These are phyloP conservation scores for Cylindrotheca closterium DNA, from an alignment of 108 stramenopile genomes.

Conservation along the genomic window DNA sequence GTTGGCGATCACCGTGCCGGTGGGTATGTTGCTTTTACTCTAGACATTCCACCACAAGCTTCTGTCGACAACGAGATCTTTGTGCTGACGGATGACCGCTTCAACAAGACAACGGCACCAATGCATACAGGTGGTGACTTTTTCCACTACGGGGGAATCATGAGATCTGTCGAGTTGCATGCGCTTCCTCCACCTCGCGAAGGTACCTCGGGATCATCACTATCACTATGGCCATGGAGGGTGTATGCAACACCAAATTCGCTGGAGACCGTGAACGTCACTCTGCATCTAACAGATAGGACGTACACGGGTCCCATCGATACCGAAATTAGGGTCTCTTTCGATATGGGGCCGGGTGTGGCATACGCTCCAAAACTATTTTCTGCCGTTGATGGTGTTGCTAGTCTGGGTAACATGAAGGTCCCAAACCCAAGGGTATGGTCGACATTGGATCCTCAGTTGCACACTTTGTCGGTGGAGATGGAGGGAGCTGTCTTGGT, in stretches of 20 bases:
- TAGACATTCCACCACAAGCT: slow-evolving; percentile 4
- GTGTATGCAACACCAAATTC: slow-evolving; percentile 1
- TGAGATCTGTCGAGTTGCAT: slow-evolving; percentile 21
- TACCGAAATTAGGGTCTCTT: not conserved
- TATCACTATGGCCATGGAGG: slow-evolving; percentile 7
- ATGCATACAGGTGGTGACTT: slow-evolving; percentile 32
- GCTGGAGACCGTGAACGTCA: slow-evolving; percentile 1
- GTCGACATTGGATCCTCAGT: slow-evolving; percentile 8
- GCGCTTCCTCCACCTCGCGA: not conserved
- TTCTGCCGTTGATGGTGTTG: slow-evolving; percentile 6
- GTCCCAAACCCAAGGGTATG: slow-evolving; percentile 15
- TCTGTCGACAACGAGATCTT: slow-evolving; percentile 9
- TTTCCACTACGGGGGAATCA: slow-evolving; percentile 23
- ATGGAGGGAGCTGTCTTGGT: slow-evolving; percentile 3
- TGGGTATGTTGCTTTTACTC: slow-evolving; percentile 30
- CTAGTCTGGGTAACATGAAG: not conserved
- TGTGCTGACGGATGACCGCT: slow-evolving; percentile 26
- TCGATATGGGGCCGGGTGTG: not conserved
- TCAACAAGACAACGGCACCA: slow-evolving; percentile 30
- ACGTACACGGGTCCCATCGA: slow-evolving; percentile 2
- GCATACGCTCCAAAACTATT: not conserved
- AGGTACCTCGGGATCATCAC: not conserved
- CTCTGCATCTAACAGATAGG: slow-evolving; percentile 1
- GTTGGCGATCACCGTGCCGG: slow-evolving; percentile 26
- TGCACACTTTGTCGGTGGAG: slow-evolving; percentile 2